Conservation (phyloP, 208 protist species). For the Porcisia deanei region DNA sequence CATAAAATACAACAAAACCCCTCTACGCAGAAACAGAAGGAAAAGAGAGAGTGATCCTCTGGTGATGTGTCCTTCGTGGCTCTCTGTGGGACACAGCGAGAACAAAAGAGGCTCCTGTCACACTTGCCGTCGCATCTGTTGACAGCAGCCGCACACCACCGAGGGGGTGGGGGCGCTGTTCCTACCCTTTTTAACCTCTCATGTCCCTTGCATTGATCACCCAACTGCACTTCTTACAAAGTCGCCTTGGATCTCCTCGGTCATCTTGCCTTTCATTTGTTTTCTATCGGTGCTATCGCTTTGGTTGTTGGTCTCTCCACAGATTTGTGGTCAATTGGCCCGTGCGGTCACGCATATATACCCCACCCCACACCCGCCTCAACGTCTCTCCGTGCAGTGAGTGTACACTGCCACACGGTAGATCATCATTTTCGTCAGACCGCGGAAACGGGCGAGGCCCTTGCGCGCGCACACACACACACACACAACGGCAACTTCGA, state of each 20-base stretch:
- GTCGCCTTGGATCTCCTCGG: neutral
- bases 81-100: neutral
- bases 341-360: neutral
- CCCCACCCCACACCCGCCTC: neutral
- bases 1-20: neutral
- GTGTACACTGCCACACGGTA: neutral
- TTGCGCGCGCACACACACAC: neutral
- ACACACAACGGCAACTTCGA: neutral
- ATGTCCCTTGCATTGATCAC: neutral
- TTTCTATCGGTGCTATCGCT: neutral
- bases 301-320: neutral
- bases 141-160: neutral
- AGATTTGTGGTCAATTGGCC: neutral
- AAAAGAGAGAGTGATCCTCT: no score
- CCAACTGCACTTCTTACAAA: neutral
- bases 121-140: neutral
- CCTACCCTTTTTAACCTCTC: neutral
- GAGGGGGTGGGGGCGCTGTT: neutral
- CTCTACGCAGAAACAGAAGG: neutral
- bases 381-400: neutral
- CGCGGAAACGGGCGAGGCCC: neutral
- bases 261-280: neutral
- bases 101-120: neutral
- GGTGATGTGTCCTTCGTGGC: neutral
- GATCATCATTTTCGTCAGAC: neutral